Conservation (phyloP, 208 protist genomes). For the Trypanosomatidae sp. region DNA sequence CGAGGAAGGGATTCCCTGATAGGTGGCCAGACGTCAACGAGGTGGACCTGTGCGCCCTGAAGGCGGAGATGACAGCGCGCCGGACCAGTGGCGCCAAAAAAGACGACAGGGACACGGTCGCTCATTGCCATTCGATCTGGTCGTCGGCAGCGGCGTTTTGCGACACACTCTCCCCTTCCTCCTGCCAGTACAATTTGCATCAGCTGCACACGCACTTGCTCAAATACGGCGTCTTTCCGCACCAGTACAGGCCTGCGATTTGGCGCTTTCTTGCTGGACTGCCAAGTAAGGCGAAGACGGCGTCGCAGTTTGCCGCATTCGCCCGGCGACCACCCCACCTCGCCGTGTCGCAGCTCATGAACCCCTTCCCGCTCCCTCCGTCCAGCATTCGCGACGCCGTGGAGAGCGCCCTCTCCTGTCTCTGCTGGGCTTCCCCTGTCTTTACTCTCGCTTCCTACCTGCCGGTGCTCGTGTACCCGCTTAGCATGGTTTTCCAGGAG, state of each 20-base stretch:
- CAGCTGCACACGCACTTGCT: slow-evolving; percentile 59
- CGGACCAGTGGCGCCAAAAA: background rate
- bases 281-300: slow-evolving; percentile 42
- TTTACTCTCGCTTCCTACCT: slow-evolving; percentile 75
- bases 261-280: slow-evolving; percentile 86
- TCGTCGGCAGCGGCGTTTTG: slow-evolving; percentile 21
- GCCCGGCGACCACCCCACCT: slow-evolving; percentile 50
- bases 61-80: background rate
- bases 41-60: slow-evolving; percentile 4
- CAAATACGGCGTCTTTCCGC: slow-evolving; percentile 74
- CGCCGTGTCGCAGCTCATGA: slow-evolving; percentile 52
- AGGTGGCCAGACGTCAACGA: slow-evolving; percentile 35
- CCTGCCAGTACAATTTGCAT: slow-evolving; percentile 61
- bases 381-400: slow-evolving; percentile 33
- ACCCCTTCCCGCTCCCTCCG: slow-evolving; percentile 54
- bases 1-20: slow-evolving; percentile 6
- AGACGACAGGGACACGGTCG: background rate
- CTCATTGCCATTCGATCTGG: background rate
- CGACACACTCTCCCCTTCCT: slow-evolving; percentile 32
- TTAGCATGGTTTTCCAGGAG: slow-evolving; percentile 54
- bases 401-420: slow-evolving; percentile 61
- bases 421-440: slow-evolving; percentile 67
- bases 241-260: slow-evolving; percentile 53
- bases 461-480: slow-evolving; percentile 77
- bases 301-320: slow-evolving; percentile 72